These are phyloP conservation scores for Phlegmacium glaucopus DNA, from an alignment of 768 basidiomycete species.

Conservation along the genomic window DNA sequence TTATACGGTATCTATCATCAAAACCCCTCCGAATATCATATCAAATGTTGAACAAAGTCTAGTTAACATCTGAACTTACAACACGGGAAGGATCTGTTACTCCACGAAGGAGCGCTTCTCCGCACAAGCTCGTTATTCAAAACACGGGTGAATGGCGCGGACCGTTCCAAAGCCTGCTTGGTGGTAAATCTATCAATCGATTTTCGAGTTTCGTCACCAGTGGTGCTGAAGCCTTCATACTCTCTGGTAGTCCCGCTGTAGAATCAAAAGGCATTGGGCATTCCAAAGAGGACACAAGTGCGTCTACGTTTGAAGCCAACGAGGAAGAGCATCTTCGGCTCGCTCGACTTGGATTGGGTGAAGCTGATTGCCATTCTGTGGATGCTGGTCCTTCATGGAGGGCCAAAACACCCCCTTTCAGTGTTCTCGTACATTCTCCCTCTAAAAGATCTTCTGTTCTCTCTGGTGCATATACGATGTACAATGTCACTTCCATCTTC, in stretches of 20 bases:
- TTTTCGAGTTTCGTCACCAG: slow-evolving; percentile 86
- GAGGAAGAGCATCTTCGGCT: slow-evolving; percentile 41
- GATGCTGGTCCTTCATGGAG: slow-evolving; percentile 73
- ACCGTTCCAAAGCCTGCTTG: slow-evolving; percentile 62
- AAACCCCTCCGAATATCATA: too few species aligned
- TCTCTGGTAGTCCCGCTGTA: slow-evolving; percentile 51
- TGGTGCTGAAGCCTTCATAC: slow-evolving; percentile 79
- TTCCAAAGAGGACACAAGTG: slow-evolving; percentile 26
- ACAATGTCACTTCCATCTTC: slow-evolving; percentile 76
- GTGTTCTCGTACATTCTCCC: slow-evolving; percentile 75
- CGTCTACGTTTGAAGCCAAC: slow-evolving; percentile 30
- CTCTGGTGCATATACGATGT: slow-evolving; percentile 72
- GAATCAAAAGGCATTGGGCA: slow-evolving; percentile 16
- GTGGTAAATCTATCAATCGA: slow-evolving; percentile 78
- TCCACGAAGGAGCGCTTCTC: slow-evolving; percentile 38
- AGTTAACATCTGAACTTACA: slow-evolving; percentile 69
- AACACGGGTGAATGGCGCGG: slow-evolving; percentile 65
- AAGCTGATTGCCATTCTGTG: slow-evolving; percentile 69
- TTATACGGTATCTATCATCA: slow-evolving; percentile 54
- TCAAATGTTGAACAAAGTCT: background rate
- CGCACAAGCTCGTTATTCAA: slow-evolving; percentile 47
- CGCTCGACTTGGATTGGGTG: slow-evolving; percentile 41
- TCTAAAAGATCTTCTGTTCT: slow-evolving; percentile 67
- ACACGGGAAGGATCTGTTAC: slow-evolving; percentile 34
- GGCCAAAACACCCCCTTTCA: slow-evolving; percentile 68